Conservation (phyloP, 2,329 filamentous ascomycete genomes). For the Epicoccum sorghinum region DNA sequence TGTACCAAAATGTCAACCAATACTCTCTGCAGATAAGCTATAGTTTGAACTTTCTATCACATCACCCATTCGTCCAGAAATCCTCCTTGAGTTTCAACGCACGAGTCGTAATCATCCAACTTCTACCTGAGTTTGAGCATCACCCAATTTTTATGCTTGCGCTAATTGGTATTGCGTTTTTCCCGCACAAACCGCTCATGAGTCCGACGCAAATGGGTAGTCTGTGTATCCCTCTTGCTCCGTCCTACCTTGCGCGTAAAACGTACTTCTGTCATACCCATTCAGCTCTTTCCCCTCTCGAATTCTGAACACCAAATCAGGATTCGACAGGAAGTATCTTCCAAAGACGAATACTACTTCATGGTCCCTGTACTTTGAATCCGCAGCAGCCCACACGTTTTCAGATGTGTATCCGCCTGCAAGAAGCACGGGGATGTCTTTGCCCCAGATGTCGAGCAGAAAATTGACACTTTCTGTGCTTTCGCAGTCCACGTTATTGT, state of each 20-base stretch:
- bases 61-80: too few species aligned
- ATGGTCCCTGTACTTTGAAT: slow-evolving; percentile 47
- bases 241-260: slow-evolving; percentile 4
- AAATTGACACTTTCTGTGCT: slow-evolving; percentile 26
- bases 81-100: too few species aligned
- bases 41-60: too few species aligned
- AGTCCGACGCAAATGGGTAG: slow-evolving; percentile 3
- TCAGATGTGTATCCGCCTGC: slow-evolving; percentile 48
- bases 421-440: slow-evolving; percentile 35
- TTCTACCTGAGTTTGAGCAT: too few species aligned
- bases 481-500: slow-evolving; percentile 48
- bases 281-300: background rate
- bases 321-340: slow-evolving; percentile 51
- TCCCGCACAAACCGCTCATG: too few species aligned
- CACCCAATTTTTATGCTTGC: too few species aligned
- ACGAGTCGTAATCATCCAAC: too few species aligned
- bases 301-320: slow-evolving; percentile 37
- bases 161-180: too few species aligned
- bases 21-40: background rate
- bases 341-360: slow-evolving; percentile 52
- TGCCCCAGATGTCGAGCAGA: slow-evolving; percentile 20
- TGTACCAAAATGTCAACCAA: background rate
- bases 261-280: slow-evolving; percentile 8
- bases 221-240: slow-evolving; percentile 7
- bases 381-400: slow-evolving; percentile 36